Percentiles rank a stretch among this genome's conserved stretches.
Evolutionary conservation across 495 filamentous ascomycete genomes (phyloP).

Genomic region (Penicillium ucsense): DNA sequence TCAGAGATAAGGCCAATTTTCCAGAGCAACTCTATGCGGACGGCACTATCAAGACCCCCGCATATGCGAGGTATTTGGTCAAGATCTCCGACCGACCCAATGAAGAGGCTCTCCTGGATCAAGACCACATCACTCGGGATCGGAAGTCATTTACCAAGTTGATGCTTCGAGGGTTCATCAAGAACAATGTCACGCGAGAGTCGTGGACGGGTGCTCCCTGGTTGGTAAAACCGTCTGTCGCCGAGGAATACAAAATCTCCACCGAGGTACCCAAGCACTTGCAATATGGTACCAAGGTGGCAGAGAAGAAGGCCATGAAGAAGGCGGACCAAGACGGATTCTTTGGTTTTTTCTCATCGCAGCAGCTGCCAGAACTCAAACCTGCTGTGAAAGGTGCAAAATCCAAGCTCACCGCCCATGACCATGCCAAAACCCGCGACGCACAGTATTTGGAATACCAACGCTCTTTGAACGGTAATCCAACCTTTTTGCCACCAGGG

Average conservation of each 20-base stretch:
- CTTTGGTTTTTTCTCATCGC: conserved; percentile 44
- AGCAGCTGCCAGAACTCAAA: conserved; percentile 64
- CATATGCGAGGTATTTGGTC: conserved; percentile 75
- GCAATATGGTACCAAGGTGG: conserved; percentile 66
- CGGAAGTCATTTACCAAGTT: conserved; percentile 93
- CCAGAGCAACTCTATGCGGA: conserved; percentile 50
- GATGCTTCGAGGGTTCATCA: conserved; percentile 86
- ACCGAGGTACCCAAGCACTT: conserved; percentile 76
- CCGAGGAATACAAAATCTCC: conserved; percentile 73
- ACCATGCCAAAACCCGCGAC: conserved; percentile 35
- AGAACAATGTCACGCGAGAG: conserved; percentile 84
- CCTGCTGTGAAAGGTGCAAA: conserved; percentile 73
- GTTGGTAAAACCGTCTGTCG: conserved; percentile 82
- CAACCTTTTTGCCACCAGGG: conserved; percentile 31
- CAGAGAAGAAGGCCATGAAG: conserved; percentile 69
- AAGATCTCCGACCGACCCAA: conserved; percentile 57
- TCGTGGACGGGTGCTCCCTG: conserved; percentile 92
- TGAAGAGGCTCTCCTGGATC: conserved; percentile 70
- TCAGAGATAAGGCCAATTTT: conserved; percentile 82
- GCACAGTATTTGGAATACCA: conserved; percentile 45
- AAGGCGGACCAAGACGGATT: conserved; percentile 49
- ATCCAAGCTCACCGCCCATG: conserved; percentile 42
- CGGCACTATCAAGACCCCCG: conserved; percentile 49
- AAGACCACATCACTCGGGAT: conserved; percentile 76
- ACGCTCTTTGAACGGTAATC: conserved; percentile 41